Evolutionary conservation across 2,329 filamentous ascomycete genomes (phyloP).

Genomic region (Didymella lethalis): DNA sequence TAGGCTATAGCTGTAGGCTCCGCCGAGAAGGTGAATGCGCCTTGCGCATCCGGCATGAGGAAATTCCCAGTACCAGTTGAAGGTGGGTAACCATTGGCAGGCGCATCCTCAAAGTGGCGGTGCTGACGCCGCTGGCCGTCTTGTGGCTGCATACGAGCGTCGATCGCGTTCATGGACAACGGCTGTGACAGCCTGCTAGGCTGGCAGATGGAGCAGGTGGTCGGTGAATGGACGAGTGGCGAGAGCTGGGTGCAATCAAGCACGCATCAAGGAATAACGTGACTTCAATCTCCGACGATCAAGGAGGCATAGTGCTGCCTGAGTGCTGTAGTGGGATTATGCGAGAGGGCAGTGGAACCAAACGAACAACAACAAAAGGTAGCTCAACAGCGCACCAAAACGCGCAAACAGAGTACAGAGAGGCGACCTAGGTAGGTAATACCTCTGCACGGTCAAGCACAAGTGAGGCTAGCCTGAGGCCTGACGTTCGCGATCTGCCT

Average conservation of each 20-base stretch:
- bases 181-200: constrained; percentile 10
- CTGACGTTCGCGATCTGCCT: constrained; percentile 46
- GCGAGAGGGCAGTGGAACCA: constrained; percentile 23
- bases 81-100: constrained; percentile 37
- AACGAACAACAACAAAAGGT: constrained; percentile 24
- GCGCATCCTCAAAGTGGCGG: constrained; percentile 45
- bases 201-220: constrained; percentile 34
- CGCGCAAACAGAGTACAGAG: constrained; percentile 24
- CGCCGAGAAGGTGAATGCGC: constrained; percentile 47
- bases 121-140: constrained; percentile 46
- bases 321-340: constrained; percentile 29
- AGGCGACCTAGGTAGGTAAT: constrained; percentile 32
- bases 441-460: constrained; percentile 33
- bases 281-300: constrained; percentile 35
- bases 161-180: constrained; percentile 42
- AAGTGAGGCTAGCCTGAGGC: constrained; percentile 37
- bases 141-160: constrained; percentile 46
- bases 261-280: constrained; percentile 38
- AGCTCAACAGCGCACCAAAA: constrained; percentile 28
- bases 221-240: constrained; percentile 17
- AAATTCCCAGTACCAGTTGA: constrained; percentile 33
- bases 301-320: constrained; percentile 49
- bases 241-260: constrained; percentile 19
- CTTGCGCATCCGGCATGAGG: constrained; percentile 43
- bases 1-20: constrained; percentile 47